These are phyloP conservation scores for Aspergillus cavernicola DNA, from an alignment of 495 filamentous ascomycete species.

Conservation along the genomic window DNA sequence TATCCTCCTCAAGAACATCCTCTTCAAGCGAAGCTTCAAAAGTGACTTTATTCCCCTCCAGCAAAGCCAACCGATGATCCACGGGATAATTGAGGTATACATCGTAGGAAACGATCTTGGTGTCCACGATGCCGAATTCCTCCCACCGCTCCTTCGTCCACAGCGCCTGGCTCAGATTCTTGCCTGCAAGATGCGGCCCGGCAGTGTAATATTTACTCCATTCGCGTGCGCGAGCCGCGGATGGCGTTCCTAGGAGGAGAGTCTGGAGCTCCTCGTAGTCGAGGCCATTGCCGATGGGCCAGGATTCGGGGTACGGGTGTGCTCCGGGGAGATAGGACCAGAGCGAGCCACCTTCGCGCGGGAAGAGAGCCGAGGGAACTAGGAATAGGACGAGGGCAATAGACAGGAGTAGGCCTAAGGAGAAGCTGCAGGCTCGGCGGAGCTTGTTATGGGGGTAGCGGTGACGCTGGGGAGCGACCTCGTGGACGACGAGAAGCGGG, in stretches of 20 bases:
- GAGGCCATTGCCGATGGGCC: slow-evolving; percentile 49
- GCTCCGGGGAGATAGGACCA: slow-evolving; percentile 42
- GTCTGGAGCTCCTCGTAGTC: slow-evolving; percentile 64
- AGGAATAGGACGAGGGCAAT: slow-evolving; percentile 60
- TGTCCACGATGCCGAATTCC: slow-evolving; percentile 72
- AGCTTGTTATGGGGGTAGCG: slow-evolving; percentile 66
- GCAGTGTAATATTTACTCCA: slow-evolving; percentile 91
- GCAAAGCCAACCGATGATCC: slow-evolving; percentile 71
- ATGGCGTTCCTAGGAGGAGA: slow-evolving; percentile 69
- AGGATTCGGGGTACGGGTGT: slow-evolving; percentile 35
- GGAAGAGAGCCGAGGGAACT: slow-evolving; percentile 38
- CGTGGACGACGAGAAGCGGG: slow-evolving; percentile 36
- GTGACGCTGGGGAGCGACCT: slow-evolving; percentile 44
- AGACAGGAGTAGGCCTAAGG: slow-evolving; percentile 53
- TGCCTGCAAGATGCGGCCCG: slow-evolving; percentile 83
- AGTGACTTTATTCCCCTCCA: slow-evolving; percentile 60
- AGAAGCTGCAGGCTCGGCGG: slow-evolving; percentile 69
- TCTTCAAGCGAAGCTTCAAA: slow-evolving; percentile 83
- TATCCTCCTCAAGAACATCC: slow-evolving; percentile 81
- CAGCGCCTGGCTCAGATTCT: slow-evolving; percentile 78
- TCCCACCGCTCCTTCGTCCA: slow-evolving; percentile 88
- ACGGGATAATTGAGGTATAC: slow-evolving; percentile 88
- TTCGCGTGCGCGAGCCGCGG: slow-evolving; percentile 61
- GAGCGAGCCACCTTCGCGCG: slow-evolving; percentile 36
- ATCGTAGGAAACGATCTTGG: slow-evolving; percentile 75